Percentiles rank a stretch among this genome's conserved stretches.
phyloP scores from a whole-genome alignment of 306 rosid genomes.

The Rosa lucieae region DNA sequence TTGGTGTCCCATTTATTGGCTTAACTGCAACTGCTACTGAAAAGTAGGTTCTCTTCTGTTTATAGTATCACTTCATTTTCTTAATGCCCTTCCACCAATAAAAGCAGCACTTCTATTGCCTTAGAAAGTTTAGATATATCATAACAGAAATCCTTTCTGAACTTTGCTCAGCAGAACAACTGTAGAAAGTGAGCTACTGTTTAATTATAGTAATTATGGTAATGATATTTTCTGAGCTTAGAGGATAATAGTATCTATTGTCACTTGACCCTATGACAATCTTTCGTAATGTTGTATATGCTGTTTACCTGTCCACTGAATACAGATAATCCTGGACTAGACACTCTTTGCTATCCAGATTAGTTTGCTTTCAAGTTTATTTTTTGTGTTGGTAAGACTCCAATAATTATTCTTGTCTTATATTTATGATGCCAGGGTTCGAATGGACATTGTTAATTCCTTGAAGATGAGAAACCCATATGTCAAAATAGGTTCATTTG shows the following conservation, averaged over 20 bases:
- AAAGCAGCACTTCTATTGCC: neutral
- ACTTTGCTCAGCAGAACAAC: neutral
- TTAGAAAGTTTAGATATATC: neutral
- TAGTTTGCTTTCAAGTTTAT: constrained; percentile 11
- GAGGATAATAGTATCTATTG: neutral
- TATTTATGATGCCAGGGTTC: constrained; percentile 58
- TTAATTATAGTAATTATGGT: neutral
- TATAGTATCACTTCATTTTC: neutral
- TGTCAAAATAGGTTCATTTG: constrained; percentile 75
- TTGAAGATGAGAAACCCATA: constrained; percentile 70
- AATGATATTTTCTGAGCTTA: neutral
- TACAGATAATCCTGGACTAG: neutral
- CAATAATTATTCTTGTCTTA: neutral
- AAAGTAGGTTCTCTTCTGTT: constrained; percentile 49
- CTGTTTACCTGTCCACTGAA: neutral
- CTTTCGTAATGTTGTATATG: neutral
- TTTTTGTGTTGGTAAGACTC: constrained; percentile 4
- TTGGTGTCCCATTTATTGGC: constrained; percentile 81
- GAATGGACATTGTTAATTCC: constrained; percentile 68
- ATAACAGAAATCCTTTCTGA: neutral
- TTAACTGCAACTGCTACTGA: constrained; percentile 92
- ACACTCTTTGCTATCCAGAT: constrained; percentile 5
- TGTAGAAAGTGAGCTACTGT: neutral
- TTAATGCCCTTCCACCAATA: neutral
- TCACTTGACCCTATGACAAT: neutral